These are phyloP conservation scores for Penicillium alfredii DNA, from an alignment of 495 filamentous ascomycete species.

Conservation along the genomic window DNA sequence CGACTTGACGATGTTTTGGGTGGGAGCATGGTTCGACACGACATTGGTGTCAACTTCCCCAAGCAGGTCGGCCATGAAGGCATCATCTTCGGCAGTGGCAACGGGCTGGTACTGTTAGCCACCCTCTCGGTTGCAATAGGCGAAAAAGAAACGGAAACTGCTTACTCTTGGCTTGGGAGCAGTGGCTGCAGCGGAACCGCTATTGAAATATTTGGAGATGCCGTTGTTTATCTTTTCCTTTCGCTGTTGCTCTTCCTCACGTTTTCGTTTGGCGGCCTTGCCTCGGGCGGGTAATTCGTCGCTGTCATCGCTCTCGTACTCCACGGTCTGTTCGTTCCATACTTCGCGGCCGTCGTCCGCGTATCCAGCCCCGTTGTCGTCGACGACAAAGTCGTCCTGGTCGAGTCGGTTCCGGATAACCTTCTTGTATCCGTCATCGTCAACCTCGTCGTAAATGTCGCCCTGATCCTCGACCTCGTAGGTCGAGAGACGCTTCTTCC, in stretches of 20 bases:
- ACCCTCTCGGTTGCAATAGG: neutral
- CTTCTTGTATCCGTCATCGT: slow-evolving; percentile 96
- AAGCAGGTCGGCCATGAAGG: slow-evolving; percentile 77
- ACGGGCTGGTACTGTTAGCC: slow-evolving; percentile 27
- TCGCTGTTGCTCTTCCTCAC: slow-evolving; percentile 81
- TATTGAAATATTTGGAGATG: slow-evolving; percentile 90
- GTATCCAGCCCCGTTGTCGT: slow-evolving; percentile 90
- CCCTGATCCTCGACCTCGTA: slow-evolving; percentile 84
- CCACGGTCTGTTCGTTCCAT: slow-evolving; percentile 64
- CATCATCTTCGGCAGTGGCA: slow-evolving; percentile 75
- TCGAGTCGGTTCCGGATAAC: slow-evolving; percentile 84
- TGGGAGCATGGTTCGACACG: slow-evolving; percentile 48
- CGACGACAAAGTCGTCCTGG: slow-evolving; percentile 94
- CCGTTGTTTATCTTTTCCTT: slow-evolving; percentile 82
- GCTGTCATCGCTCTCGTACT: slow-evolving; percentile 59
- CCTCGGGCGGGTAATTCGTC: slow-evolving; percentile 60
- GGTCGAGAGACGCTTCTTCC: slow-evolving; percentile 82
- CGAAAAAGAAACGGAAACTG: neutral
- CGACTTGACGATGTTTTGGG: slow-evolving; percentile 61
- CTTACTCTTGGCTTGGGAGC: slow-evolving; percentile 76
- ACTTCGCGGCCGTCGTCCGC: slow-evolving; percentile 96
- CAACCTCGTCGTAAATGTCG: slow-evolving; percentile 89
- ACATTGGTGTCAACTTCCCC: slow-evolving; percentile 84
- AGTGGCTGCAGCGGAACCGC: slow-evolving; percentile 52
- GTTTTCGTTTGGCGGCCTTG: slow-evolving; percentile 77